Base-by-base conservation (phyloP, 2,329 filamentous ascomycete species). In the Colletotrichum neosansevieriae region DNA sequence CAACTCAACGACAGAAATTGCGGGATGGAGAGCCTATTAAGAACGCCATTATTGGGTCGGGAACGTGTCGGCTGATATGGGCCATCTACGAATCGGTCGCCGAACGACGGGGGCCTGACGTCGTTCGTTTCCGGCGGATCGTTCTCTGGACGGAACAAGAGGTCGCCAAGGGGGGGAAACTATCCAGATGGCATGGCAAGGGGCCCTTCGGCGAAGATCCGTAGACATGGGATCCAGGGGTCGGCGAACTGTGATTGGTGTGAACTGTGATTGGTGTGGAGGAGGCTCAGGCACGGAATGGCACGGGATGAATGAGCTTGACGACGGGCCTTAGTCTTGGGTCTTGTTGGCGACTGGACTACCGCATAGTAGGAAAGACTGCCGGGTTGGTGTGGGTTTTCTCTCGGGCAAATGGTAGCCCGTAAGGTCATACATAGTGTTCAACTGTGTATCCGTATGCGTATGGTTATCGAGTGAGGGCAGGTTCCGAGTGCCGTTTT, bases 81-180 rank as follows among this genome's bases (percentile, higher is more conserved):
- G 10, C 38, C n/a, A 24, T n/a, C 34, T 40, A 21, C 21, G 58
- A 67, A 17, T 58, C 45, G 60, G 51, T 64, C 51, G 45, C 64
- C 64, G 60, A 54, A 45, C 13, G 60, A 58, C 64, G 17, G 53
- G 60, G 64, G 36, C 24, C 7, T 59, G 44, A 38, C 34, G 57
- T 60, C 12, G 45, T 54, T 49, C 15, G 45, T 42, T 17, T 13
- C 36, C 24, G 40, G 57, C 59, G 34, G 32, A 44, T n/a, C 29
- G 38, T 21, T 47, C 29, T 58, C 45, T 34, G 21, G 47, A 19
- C 21, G 58, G 56, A 21, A 44, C 63, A 36, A 29, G 63, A 40
- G 11, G 17, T n/a, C 15, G 24, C 19, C 58, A 42, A 50, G 58
- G 15, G 6, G 6, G 32, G 45, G 1, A 38, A 40, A 19, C 32